These are phyloP conservation scores for Cylindrotheca closterium DNA, from an alignment of 108 stramenopile species.

Conservation along the genomic window DNA sequence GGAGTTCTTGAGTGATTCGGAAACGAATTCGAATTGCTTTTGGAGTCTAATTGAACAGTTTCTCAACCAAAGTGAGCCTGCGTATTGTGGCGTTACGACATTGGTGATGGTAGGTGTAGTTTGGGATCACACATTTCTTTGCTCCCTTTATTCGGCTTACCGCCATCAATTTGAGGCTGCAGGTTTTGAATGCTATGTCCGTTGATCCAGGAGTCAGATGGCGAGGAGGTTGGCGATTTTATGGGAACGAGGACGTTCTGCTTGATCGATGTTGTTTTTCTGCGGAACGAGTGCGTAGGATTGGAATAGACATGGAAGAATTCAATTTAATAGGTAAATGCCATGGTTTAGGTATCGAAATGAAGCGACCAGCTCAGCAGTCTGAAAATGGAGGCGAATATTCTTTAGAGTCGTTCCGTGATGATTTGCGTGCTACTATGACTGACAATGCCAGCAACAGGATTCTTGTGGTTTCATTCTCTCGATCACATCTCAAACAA, in stretches of 20 bases:
- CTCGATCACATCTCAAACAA: conserved; percentile 71
- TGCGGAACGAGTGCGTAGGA: conserved; percentile 63
- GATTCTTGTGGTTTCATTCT: conserved; percentile 67
- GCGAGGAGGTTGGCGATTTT: conserved; percentile 95
- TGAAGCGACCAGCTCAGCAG: conserved; percentile 53
- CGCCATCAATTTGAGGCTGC: no score
- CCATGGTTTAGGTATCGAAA: conserved; percentile 53
- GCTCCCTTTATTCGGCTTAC: no score
- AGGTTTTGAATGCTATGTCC: conserved; percentile 83
- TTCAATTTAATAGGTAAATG: conserved; percentile 69
- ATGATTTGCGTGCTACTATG: conserved; percentile 40
- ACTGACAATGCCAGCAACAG: conserved; percentile 43
- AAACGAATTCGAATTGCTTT: conserved; percentile 62
- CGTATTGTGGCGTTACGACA: conserved; percentile 92
- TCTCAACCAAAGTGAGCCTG: conserved; percentile 91
- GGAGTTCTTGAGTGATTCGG: conserved; percentile 34
- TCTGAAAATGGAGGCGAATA: conserved; percentile 3
- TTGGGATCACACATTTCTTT: no score
- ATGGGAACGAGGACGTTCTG: conserved; percentile 87
- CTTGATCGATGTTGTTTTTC: conserved; percentile 78
- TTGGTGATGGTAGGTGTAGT: conserved; percentile 63
- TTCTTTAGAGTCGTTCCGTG: conserved; percentile 56
- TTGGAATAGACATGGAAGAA: conserved; percentile 68
- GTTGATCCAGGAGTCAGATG: conserved; percentile 92
- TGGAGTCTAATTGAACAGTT: conserved; percentile 86